Evolutionary conservation across 1,139 yeast genomes (phyloP).

Genomic region (Spencermartinsiella ligniputridi): DNA sequence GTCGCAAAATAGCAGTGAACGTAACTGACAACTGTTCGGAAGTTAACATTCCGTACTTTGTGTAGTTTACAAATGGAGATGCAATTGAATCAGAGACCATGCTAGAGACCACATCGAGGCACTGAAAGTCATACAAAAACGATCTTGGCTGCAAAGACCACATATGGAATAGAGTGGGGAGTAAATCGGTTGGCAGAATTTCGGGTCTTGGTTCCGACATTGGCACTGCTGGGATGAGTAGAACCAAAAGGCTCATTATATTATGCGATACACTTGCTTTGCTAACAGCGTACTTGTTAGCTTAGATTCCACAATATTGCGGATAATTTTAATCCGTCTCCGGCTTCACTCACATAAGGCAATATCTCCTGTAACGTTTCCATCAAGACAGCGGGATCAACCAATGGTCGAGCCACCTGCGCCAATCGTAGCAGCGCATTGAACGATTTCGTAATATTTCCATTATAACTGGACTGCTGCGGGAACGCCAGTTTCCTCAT

Average conservation of each 20-base stretch:
- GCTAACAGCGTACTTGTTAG: slow-evolving; percentile 43
- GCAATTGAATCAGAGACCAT: slow-evolving; percentile 46
- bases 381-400: slow-evolving; percentile 31
- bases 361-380: slow-evolving; percentile 44
- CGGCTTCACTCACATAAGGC: slow-evolving; percentile 34
- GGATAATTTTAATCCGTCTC: slow-evolving; percentile 4
- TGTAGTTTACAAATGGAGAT: slow-evolving; percentile 32
- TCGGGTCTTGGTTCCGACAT: slow-evolving; percentile 12
- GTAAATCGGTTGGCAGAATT: slow-evolving; percentile 23
- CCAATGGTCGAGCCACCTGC: slow-evolving; percentile 45
- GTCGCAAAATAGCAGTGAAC: slow-evolving; percentile 44
- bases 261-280: slow-evolving; percentile 58
- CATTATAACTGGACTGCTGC: slow-evolving; percentile 22
- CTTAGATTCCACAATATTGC: no score
- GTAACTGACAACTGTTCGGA: slow-evolving; percentile 55
- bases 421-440: slow-evolving; percentile 44
- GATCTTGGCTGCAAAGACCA: slow-evolving; percentile 64
- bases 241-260: slow-evolving; percentile 39
- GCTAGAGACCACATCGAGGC: slow-evolving; percentile 63
- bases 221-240: slow-evolving; percentile 30
- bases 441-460: slow-evolving; percentile 36
- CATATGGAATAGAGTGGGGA: slow-evolving; percentile 62
- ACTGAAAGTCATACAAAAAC: slow-evolving; percentile 58
- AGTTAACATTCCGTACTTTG: slow-evolving; percentile 58
- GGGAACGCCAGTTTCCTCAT: slow-evolving; percentile 25